Evolutionary conservation across 2,329 filamentous ascomycete species (phyloP), one percentile per base, ranked within the genome.

Genomic region (Microsporum audouinii): DNA sequence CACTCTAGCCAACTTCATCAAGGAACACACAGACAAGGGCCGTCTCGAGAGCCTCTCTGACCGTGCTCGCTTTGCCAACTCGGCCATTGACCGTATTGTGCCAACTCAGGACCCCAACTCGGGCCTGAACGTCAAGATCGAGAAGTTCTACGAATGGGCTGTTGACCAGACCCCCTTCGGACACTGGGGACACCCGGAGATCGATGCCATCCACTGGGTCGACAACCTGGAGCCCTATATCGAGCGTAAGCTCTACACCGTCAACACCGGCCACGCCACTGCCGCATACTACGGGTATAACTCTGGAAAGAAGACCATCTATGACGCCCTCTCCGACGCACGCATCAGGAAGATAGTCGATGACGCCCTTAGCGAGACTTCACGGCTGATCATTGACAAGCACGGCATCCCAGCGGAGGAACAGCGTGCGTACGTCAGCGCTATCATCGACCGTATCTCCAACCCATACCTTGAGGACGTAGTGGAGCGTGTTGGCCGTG

Each of bases 91-190:
- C 80, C 89, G 94, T 64, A 99, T 99, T 72, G 94, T 97, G 29
- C 94, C 94, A 12, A 89, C 90, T 49, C 94, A 97, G 78, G 86
- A 90, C 63, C 78, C 84, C 58, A 79, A 89, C 68, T 84, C 87
- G 29, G 91, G 91, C 61, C 82, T 99, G 51, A 86, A 96, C 71
- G 94, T 99, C 67, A 91, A 87, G 70, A 91, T 99, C 56, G 94
- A 99, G 82, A 94, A 94, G 78, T 99, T 97, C 82, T 96, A 89
- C 79, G 94, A 99, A 80, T 99, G 94, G 94, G 92, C 94, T 43
- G 91, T 99, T 58, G 94, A 99, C 72, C 79, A 84, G 73, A 87
- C 84, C 51, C 92, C 92, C 1, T 96, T 97, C 76, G 81, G 86
- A 65, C 83, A 86, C 65, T 78, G 82, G 64, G 80, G 81, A 60